Percentiles rank a stretch among this genome's conserved stretches.
Evolutionary conservation across 768 basidiomycete genomes (phyloP).

Genomic region (Termitomyces sp.): DNA sequence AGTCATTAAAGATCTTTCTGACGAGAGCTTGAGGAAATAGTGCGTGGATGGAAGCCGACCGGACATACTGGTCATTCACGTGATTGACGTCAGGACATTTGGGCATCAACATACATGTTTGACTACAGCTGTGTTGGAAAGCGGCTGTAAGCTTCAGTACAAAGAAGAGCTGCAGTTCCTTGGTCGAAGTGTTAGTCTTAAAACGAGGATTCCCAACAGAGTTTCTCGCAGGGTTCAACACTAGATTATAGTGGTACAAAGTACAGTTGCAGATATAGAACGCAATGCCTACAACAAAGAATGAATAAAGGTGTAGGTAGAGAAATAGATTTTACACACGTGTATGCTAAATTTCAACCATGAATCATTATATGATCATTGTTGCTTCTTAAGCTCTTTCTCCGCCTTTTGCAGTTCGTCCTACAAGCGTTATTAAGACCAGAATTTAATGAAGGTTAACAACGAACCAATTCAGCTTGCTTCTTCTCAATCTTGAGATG

Average conservation of each 20-base stretch:
- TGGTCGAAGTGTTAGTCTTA: too few relatives aligned
- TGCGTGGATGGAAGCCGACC: too few relatives aligned
- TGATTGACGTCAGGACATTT: not conserved
- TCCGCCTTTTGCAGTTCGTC: conserved; percentile 18
- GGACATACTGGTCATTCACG: not conserved
- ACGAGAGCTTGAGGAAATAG: not conserved
- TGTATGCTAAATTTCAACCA: not conserved
- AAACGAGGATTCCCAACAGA: not conserved
- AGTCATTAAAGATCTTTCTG: not conserved
- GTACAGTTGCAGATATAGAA: not conserved
- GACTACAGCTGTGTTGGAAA: not conserved
- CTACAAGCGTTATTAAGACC: conserved; percentile 10
- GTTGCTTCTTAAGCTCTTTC: conserved; percentile 17
- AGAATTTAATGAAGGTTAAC: not conserved
- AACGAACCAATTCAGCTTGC: conserved; percentile 28
- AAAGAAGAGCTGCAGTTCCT: not conserved
- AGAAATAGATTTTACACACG: not conserved
- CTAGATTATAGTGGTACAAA: not conserved
- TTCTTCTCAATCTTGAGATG: conserved; percentile 26
- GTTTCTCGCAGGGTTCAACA: not conserved
- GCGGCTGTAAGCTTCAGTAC: not conserved
- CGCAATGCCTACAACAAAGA: not conserved
- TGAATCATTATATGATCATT: conserved; percentile 4
- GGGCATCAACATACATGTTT: not conserved
- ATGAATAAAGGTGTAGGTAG: not conserved